Evolutionary conservation across 2,329 filamentous ascomycete species (phyloP), one percentile per base, ranked within the genome.

Genomic region (Paecilomyces fulvus): DNA sequence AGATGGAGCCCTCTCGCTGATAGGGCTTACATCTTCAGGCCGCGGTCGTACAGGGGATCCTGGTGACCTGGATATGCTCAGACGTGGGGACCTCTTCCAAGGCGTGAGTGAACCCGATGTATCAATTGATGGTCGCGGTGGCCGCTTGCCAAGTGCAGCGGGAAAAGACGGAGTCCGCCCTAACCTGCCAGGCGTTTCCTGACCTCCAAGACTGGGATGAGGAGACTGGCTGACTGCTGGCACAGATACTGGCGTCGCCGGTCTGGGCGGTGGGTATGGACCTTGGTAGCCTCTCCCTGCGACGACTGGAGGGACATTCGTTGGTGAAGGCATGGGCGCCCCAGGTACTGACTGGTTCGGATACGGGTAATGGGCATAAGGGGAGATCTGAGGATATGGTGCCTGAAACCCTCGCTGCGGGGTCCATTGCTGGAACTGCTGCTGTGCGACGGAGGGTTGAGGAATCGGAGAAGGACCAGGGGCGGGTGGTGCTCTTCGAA

Each of bases 1-100:
- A 11, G 74, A 76, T n/a, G 65, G 64, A 2, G 68, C 72, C 49
- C 65, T 67, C 33, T 77, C 75, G 52, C 75, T 77, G 55, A 77
- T 75, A 0, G 75, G 75, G 60, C 75, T 77, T 10, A 77, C 70
- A 61, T 76, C 75, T 54, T 74, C 73, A 1, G 73, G 69, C 4
- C 68, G 65, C 50, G 75, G 75, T 2, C 71, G 68, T 52, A 67
- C 61, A 9, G 75, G 75, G 20, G 75, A 77, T 14, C 65, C 64
- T 28, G 73, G 72, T 5, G 70, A 72, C 17, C 65, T 58, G 0
- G 71, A 64, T 37, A 64, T 63, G 17, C 57, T 71, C 46, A 68
- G 53, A 11, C 64, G 65, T 21, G 73, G 71, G 33, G 67, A 67
- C 53, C 69, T 67, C 60, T 74, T 77, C 75, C 75, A 77, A 3